Conservation (phyloP, 495 filamentous ascomycete genomes). For the Penicillium pancosmium region DNA sequence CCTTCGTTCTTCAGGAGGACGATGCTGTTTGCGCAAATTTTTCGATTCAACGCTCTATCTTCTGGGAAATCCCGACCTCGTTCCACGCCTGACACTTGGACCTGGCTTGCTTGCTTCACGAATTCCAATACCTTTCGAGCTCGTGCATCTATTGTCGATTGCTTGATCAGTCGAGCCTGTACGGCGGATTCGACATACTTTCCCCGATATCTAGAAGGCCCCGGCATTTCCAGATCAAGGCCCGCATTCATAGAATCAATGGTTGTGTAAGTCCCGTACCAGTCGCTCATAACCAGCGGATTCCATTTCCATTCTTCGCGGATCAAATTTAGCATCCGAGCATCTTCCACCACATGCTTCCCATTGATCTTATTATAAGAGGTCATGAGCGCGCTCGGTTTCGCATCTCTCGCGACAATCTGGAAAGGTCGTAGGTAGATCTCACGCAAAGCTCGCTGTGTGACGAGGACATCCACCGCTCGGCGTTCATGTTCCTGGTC, state of each 20-base stretch:
- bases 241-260: slow-evolving; percentile 62
- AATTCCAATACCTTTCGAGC: slow-evolving; percentile 60
- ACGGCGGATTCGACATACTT: slow-evolving; percentile 29
- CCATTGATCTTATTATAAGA: slow-evolving; percentile 77
- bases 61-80: slow-evolving; percentile 61
- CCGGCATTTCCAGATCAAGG: slow-evolving; percentile 73
- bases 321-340: slow-evolving; percentile 55
- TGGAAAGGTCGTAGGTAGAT: slow-evolving; percentile 75
- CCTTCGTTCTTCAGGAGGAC: slow-evolving; percentile 77
- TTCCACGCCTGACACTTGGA: slow-evolving; percentile 53
- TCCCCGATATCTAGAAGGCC: slow-evolving; percentile 18
- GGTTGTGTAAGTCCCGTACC: slow-evolving; percentile 61
- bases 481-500: slow-evolving; percentile 70
- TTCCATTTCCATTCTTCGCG: slow-evolving; percentile 71
- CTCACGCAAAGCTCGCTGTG: slow-evolving; percentile 69
- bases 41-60: slow-evolving; percentile 61
- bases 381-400: slow-evolving; percentile 71
- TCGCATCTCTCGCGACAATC: slow-evolving; percentile 61
- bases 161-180: slow-evolving; percentile 59
- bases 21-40: slow-evolving; percentile 63
- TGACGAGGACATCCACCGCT: slow-evolving; percentile 62
- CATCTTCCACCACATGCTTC: slow-evolving; percentile 63
- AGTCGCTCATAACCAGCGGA: slow-evolving; percentile 40
- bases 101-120: slow-evolving; percentile 40
- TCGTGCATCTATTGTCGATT: slow-evolving; percentile 56